phyloP scores from a whole-genome alignment of 257 asterid species.

The Lycium ferocissimum region DNA sequence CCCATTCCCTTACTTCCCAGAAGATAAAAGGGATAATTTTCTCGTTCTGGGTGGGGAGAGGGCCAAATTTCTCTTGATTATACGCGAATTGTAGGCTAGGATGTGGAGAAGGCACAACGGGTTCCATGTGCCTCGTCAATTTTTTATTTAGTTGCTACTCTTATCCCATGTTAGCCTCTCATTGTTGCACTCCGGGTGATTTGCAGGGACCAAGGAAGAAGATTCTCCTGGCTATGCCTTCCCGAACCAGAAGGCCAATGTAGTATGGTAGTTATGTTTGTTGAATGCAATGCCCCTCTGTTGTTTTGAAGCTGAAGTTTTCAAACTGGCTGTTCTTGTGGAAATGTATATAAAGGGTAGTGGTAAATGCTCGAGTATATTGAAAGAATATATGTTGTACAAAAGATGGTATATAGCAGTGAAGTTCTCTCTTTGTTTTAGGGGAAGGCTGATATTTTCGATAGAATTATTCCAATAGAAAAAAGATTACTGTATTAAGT shows the following conservation, averaged over 20 bases:
- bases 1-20: neutral
- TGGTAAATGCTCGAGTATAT: neutral
- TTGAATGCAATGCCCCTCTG: neutral
- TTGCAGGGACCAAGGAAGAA: conserved; percentile 86
- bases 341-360: neutral
- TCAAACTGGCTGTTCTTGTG: neutral
- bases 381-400: conserved; percentile 1
- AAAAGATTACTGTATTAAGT: neutral
- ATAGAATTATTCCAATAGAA: neutral
- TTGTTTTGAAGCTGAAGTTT: neutral
- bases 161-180: neutral
- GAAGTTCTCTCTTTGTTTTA: neutral
- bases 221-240: conserved; percentile 57
- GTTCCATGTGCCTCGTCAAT: neutral
- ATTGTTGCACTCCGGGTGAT: conserved; percentile 9
- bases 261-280: neutral
- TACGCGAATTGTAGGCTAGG: neutral
- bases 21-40: neutral
- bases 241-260: conserved; percentile 42
- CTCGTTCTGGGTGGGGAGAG: conserved; percentile 8
- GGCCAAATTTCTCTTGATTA: neutral
- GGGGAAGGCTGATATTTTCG: neutral
- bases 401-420: neutral
- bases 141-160: neutral
- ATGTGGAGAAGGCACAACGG: neutral